phyloP scores from a whole-genome alignment of 768 basidiomycete genomes.

The Mycena pura region DNA sequence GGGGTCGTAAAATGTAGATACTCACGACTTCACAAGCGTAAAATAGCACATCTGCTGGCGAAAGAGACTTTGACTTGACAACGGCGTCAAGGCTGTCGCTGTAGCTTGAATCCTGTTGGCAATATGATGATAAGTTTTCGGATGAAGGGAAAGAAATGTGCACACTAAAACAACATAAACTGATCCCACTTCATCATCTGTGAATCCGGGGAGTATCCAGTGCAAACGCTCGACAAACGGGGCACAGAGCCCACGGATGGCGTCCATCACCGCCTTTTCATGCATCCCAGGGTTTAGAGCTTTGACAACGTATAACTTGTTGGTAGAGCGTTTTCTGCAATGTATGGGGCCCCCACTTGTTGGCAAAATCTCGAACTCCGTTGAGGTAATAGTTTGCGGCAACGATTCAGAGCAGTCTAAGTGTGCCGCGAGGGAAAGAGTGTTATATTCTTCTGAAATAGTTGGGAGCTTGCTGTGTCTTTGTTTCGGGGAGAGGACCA shows the following conservation, averaged over 20 bases:
- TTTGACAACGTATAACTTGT: conserved; percentile 21
- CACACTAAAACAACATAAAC: conserved; percentile 40
- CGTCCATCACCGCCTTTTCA: conserved; percentile 18
- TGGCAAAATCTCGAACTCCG: conserved; percentile 24
- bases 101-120: conserved; percentile 31
- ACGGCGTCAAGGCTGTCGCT: conserved; percentile 24
- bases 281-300: conserved; percentile 1
- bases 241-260: conserved; percentile 22
- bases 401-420: conserved; percentile 12
- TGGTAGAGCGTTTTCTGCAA: conserved; percentile 22
- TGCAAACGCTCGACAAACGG: conserved; percentile 35
- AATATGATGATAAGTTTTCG: not conserved
- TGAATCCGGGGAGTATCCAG: conserved; percentile 36
- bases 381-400: conserved; percentile 9
- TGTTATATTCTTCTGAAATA: conserved; percentile 21
- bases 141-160: not conserved
- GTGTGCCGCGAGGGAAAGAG: conserved; percentile 7
- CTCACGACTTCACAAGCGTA: conserved; percentile 42
- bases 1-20: not conserved
- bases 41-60: conserved; percentile 27
- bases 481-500: conserved; percentile 40
- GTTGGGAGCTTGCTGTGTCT: conserved; percentile 20
- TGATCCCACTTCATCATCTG: conserved; percentile 33
- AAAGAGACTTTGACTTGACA: conserved; percentile 27
- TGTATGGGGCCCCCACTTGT: conserved; percentile 19